These are phyloP conservation scores for Zygosaccharomyces bisporus DNA, from an alignment of 805 yeast genomes.

Conservation along the genomic window DNA sequence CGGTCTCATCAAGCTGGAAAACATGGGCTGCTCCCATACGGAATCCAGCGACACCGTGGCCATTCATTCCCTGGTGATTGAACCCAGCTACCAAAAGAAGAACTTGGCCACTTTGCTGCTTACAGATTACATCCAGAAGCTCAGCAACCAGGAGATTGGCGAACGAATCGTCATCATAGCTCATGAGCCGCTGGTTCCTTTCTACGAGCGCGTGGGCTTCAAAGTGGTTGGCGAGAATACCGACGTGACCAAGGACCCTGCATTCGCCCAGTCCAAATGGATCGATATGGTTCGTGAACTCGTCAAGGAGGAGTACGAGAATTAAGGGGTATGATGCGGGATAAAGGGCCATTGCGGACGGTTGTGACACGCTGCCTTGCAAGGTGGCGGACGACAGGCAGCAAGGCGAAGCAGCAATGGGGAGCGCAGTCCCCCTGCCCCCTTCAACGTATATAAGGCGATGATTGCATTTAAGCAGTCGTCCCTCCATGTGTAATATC, in stretches of 20 bases:
- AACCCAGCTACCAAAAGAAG: slow-evolving; percentile 73
- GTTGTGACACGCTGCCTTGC: not conserved
- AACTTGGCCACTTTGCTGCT: slow-evolving; percentile 78
- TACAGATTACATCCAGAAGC: slow-evolving; percentile 86
- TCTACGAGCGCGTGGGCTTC: slow-evolving; percentile 82
- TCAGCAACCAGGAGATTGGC: slow-evolving; percentile 83
- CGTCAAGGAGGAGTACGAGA: slow-evolving; percentile 36
- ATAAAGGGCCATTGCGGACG: not conserved
- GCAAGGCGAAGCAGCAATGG: not conserved
- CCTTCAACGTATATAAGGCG: not conserved
- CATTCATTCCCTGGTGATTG: slow-evolving; percentile 75
- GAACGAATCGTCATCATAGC: slow-evolving; percentile 71
- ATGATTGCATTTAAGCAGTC: not conserved
- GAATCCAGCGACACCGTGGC: slow-evolving; percentile 75
- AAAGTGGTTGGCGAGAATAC: slow-evolving; percentile 55
- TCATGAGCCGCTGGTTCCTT: slow-evolving; percentile 62
- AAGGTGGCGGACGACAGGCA: not conserved
- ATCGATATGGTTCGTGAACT: slow-evolving; percentile 38
- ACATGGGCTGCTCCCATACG: slow-evolving; percentile 50
- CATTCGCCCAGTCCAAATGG: slow-evolving; percentile 33
- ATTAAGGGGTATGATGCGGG: slow-evolving; percentile 12
- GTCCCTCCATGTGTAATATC: not conserved
- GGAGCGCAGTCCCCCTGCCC: not conserved
- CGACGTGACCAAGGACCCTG: slow-evolving; percentile 29
- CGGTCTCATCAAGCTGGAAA: slow-evolving; percentile 29